phyloP scores from a whole-genome alignment of 2,329 filamentous ascomycete genomes.

The Calonectria crousiana region DNA sequence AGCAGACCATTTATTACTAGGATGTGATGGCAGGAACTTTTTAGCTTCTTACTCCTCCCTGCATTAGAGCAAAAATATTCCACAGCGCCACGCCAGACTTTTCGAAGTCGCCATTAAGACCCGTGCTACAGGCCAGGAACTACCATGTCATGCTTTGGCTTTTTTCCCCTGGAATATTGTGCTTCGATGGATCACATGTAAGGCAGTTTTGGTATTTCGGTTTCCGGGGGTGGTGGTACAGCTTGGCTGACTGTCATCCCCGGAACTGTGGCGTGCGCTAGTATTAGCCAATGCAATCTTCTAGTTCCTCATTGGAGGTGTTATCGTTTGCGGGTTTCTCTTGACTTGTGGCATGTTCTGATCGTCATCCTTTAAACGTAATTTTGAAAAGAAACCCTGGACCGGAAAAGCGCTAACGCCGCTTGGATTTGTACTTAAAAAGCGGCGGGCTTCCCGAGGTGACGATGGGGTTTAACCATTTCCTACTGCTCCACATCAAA shows the following conservation, averaged over 20 bases:
- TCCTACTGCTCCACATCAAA: not conserved
- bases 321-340: not conserved
- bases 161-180: not conserved
- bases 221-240: not conserved
- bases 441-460: not conserved
- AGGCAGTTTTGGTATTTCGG: not conserved
- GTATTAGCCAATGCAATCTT: not conserved
- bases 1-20: not conserved
- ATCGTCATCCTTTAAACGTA: not conserved
- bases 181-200: not conserved
- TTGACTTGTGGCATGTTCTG: not conserved
- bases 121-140: not conserved
- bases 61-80: not conserved
- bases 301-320: not conserved
- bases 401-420: not conserved
- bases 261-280: not conserved
- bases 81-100: too few species aligned
- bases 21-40: not conserved
- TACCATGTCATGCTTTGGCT: not conserved
- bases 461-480: not conserved
- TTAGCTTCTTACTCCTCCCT: not conserved
- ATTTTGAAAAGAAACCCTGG: not conserved
- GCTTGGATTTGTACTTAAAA: not conserved
- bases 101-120: not conserved
- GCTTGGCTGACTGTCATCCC: not conserved